These are phyloP conservation scores for Nakazawaea anatomiae DNA, from an alignment of 805 yeast genomes.

Conservation along the genomic window DNA sequence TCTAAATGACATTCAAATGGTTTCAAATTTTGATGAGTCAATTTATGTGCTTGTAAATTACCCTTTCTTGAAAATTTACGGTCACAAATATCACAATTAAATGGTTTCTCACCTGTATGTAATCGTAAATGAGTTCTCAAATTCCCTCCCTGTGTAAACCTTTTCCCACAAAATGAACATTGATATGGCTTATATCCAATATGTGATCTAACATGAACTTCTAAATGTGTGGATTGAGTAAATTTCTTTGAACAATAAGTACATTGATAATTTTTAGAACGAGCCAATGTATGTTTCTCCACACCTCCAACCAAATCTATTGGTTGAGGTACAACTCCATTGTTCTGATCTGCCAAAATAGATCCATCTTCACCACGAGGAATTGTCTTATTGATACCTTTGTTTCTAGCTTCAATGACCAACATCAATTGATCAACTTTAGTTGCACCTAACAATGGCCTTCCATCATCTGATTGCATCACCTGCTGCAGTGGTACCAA, in stretches of 20 bases:
- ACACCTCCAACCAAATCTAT: constrained; percentile 75
- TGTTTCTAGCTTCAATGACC: constrained; percentile 82
- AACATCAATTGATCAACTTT: constrained; percentile 89
- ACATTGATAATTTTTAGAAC: constrained; percentile 59
- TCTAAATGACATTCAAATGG: constrained; percentile 81
- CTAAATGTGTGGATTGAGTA: constrained; percentile 86
- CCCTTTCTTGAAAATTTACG: constrained; percentile 86
- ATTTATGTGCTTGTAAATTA: constrained; percentile 79
- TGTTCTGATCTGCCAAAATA: constrained; percentile 39
- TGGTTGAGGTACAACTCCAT: constrained; percentile 45
- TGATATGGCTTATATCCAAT: constrained; percentile 81
- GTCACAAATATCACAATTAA: constrained; percentile 69
- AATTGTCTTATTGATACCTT: constrained; percentile 62
- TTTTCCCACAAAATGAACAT: constrained; percentile 72
- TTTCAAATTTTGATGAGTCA: constrained; percentile 74
- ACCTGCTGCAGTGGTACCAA: constrained; percentile 42
- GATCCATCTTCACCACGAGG: constrained; percentile 67
- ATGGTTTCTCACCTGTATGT: constrained; percentile 93
- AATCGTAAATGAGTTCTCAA: constrained; percentile 77
- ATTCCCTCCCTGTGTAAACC: constrained; percentile 89
- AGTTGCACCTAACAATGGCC: constrained; percentile 78
- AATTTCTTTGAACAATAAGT: constrained; percentile 75
- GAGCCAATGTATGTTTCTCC: constrained; percentile 47
- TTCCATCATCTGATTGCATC: constrained; percentile 50
- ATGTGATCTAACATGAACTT: constrained; percentile 83